phyloP scores from a whole-genome alignment of 345 rosid species.

The Limnanthes douglasii region DNA sequence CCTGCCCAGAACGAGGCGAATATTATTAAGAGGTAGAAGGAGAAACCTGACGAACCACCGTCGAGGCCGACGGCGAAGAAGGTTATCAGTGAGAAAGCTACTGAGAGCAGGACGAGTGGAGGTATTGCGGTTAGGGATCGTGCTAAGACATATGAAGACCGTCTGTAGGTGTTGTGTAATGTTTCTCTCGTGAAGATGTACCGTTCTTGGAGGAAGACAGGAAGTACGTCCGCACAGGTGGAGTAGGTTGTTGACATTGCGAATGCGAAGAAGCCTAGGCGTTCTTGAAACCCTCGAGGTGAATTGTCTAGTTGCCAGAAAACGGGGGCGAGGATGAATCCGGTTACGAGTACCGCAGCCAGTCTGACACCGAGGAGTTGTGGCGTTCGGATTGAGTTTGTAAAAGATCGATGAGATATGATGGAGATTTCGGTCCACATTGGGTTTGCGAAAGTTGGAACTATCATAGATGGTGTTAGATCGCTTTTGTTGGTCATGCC shows the following conservation, averaged over 20 bases:
- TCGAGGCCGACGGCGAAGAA: constrained; percentile 88
- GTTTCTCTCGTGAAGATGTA: constrained; percentile 98
- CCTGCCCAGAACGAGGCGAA: constrained; percentile 90
- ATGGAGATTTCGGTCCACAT: constrained; percentile 46
- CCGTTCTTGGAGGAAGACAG: constrained; percentile 84
- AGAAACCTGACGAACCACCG: constrained; percentile 64
- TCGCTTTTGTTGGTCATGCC: constrained; percentile 16
- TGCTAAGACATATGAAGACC: constrained; percentile 81
- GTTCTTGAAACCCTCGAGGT: constrained; percentile 51
- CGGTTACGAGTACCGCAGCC: constrained; percentile 44
- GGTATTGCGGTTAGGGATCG: constrained; percentile 51
- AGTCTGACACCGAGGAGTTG: constrained; percentile 46
- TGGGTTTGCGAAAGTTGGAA: constrained; percentile 53
- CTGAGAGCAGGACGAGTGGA: constrained; percentile 43
- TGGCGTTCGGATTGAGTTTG: constrained; percentile 47
- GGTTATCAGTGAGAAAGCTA: constrained; percentile 53
- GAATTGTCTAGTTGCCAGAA: constrained; percentile 47
- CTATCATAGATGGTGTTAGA: constrained; percentile 15
- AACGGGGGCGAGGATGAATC: constrained; percentile 51
- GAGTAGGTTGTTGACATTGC: constrained; percentile 71
- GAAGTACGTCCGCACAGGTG: constrained; percentile 87
- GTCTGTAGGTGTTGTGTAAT: constrained; percentile 69
- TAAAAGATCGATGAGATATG: constrained; percentile 31
- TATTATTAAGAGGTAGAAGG: constrained; percentile 56
- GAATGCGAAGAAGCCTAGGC: constrained; percentile 57